phyloP scores from a whole-genome alignment of 1,284 basidiomycete genomes.

The Ustilago vetiveriae region DNA sequence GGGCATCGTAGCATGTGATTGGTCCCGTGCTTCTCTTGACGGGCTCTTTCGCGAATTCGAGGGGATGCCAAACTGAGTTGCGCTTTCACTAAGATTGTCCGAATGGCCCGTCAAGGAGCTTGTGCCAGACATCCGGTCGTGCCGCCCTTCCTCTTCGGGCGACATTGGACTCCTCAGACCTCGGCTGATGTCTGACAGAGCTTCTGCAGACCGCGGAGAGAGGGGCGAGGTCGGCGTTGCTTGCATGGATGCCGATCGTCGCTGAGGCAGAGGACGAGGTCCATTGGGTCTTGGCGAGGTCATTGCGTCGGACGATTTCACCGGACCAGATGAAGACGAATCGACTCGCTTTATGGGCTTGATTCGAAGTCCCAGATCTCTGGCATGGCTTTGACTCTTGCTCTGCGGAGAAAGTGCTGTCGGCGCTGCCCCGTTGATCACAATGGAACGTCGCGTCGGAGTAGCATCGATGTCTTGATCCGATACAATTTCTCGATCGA shows the following conservation, averaged over 20 bases:
- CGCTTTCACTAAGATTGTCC: neutral
- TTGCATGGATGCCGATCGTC: conserved; percentile 30
- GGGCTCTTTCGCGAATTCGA: no score
- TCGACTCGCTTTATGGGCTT: neutral
- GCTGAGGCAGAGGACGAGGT: conserved; percentile 22
- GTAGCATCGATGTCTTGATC: conserved; percentile 19
- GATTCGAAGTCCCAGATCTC: conserved; percentile 9
- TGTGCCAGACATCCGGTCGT: conserved; percentile 6
- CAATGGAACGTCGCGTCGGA: conserved; percentile 9
- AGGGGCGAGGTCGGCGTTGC: conserved; percentile 7
- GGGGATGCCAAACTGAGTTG: neutral
- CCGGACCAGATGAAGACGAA: neutral
- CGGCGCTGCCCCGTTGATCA: neutral
- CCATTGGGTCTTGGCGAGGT: conserved; percentile 26
- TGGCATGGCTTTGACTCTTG: conserved; percentile 5
- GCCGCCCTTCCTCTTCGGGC: neutral
- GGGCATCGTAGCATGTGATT: neutral
- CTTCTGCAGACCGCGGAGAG: conserved; percentile 8
- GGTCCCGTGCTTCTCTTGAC: neutral
- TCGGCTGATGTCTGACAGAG: neutral
- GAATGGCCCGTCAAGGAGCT: neutral
- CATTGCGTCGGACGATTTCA: conserved; percentile 2
- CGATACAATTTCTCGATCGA: no score
- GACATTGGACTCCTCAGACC: conserved; percentile 10
- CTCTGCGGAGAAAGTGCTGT: neutral